These are phyloP conservation scores for Rhododendron williamsianum DNA, from an alignment of 148 eudicot species.

Conservation along the genomic window DNA sequence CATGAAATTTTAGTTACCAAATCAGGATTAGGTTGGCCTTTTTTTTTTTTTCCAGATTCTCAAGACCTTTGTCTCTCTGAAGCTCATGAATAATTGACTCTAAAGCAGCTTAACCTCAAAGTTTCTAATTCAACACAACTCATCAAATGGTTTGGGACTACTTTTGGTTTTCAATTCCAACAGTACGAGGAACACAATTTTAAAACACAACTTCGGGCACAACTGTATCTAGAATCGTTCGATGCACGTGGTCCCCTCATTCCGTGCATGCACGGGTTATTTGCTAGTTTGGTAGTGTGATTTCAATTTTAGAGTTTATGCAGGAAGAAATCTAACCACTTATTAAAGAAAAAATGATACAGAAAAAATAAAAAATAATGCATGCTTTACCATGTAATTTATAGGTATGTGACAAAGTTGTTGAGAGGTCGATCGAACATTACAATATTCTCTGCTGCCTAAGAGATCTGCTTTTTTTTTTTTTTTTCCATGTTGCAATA, in stretches of 20 bases:
- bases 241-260: background rate
- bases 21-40: conserved; percentile 1
- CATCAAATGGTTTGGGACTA: background rate
- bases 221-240: background rate
- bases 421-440: too few relatives aligned
- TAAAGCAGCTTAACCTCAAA: background rate
- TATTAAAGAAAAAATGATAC: background rate
- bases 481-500: background rate
- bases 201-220: background rate
- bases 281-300: background rate
- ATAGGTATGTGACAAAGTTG: background rate
- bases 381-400: background rate
- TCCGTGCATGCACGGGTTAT: too few relatives aligned
- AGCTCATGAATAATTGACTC: too few relatives aligned
- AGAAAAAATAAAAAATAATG: background rate
- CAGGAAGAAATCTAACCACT: background rate
- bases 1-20: background rate
- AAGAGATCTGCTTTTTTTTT: too few relatives aligned
- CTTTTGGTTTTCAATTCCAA: background rate
- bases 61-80: too few relatives aligned
- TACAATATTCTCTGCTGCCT: too few relatives aligned
- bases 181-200: background rate
- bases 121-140: background rate
- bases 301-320: too few relatives aligned
- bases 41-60: background rate